phyloP scores from a whole-genome alignment of 805 yeast species.

The Ogataea ganodermae region DNA sequence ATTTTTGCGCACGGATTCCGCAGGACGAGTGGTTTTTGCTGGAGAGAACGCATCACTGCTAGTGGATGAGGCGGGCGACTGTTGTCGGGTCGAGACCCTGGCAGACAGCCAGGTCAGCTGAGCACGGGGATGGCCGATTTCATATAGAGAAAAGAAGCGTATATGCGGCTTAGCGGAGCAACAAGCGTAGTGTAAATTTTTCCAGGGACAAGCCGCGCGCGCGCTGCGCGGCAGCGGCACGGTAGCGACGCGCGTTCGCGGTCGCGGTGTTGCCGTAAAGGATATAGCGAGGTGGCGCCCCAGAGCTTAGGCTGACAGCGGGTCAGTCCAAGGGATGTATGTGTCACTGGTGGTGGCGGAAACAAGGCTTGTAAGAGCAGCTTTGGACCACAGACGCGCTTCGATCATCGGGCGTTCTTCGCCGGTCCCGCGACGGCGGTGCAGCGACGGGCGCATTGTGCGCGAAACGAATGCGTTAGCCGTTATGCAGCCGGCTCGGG shows the following conservation, averaged over 20 bases:
- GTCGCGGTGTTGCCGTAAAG: no score
- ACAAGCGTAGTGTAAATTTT: no score
- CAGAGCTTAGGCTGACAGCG: no score
- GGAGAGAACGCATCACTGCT: constrained; percentile 7
- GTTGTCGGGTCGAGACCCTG: constrained; percentile 21
- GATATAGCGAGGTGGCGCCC: no score
- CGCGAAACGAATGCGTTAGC: constrained; percentile 2
- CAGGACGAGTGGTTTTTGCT: constrained; percentile 35
- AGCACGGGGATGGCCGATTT: background rate
- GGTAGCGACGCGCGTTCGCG: no score
- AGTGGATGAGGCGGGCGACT: constrained; percentile 11
- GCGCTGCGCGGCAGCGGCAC: no score
- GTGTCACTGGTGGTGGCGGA: no score
- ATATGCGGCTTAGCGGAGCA: constrained; percentile 9
- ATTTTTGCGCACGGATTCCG: constrained; percentile 33
- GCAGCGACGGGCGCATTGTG: constrained; percentile 7
- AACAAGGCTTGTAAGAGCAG: no score
- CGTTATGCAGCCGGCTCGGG: constrained; percentile 4
- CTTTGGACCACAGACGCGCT: no score
- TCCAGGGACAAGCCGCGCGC: no score
- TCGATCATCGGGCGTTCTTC: background rate
- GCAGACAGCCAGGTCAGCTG: constrained; percentile 12
- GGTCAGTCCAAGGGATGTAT: no score
- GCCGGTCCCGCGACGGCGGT: constrained; percentile 3
- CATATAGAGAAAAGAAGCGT: no score